Evolutionary conservation across 2,329 filamentous ascomycete genomes (phyloP), one percentile per base, ranked within the genome.

Genomic region (Alternaria panax): DNA sequence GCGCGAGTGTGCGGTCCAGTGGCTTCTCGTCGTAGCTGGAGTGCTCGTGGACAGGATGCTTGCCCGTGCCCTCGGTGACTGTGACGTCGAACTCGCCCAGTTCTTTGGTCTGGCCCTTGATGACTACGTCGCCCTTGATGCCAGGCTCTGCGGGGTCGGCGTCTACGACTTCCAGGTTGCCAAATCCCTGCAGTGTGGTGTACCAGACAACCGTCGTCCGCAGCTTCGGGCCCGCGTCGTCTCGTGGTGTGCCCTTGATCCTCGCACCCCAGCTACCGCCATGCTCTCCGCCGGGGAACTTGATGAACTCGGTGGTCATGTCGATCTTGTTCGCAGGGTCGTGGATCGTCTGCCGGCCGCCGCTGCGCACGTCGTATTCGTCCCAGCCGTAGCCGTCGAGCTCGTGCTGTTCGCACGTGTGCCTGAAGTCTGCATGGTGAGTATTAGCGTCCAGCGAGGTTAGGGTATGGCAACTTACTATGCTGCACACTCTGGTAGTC

Each of bases 371-470:
- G 79, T 99, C 95, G 78, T 96, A 99, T 76, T 96, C 92, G 72
- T 98, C 93, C 95, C 95, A 99, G 63, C 95, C 95, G 78, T 99
- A 99, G 56, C 94, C 94, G 47, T 88, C 90, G 86, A 99, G 96
- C 76, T 96, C 92, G 77, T 95, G 87, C 78, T 99, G 95, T 78
- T 98, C 95, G 80, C 95, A 99, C 0, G 95, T 97, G 78, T 97
- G 93, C 65, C 95, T 89, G 71, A 97, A 90, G 70, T 89, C 92
- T 95, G 74, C 2, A 54, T 25, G 20, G 20, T 60, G n/a, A 60
- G 67, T 32, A 54, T 59, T 47, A 7, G 5, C n/a, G 28, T 24
- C 3, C 3, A 22, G 8, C 5, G 20, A 42, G 34, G 3, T 11
- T 22, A 7, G 3, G 16, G 2, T 14, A n/a, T 18, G 24, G 4